phyloP scores from a whole-genome alignment of 1,139 yeast genomes.

The Suhomyces choctaworum region DNA sequence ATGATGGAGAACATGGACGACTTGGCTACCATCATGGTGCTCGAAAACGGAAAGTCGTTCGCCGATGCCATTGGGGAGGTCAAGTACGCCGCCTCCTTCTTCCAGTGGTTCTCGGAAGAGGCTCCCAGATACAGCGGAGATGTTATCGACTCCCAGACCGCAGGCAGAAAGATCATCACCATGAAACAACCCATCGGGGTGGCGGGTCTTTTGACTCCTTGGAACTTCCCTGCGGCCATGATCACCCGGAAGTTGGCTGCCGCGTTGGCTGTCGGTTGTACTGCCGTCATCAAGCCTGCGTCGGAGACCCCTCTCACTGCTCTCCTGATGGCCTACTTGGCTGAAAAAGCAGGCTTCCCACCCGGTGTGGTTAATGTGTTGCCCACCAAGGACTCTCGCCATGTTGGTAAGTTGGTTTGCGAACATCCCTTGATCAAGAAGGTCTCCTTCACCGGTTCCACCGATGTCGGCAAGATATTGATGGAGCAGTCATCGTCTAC shows the following conservation, averaged over 20 bases:
- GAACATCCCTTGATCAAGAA: slow-evolving; percentile 44
- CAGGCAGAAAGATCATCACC: slow-evolving; percentile 21
- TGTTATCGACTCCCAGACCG: slow-evolving; percentile 23
- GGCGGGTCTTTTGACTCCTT: slow-evolving; percentile 88
- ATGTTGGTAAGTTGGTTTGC: slow-evolving; percentile 58
- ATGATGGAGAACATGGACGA: slow-evolving; percentile 30
- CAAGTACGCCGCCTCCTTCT: slow-evolving; percentile 34
- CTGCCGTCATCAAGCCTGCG: slow-evolving; percentile 88
- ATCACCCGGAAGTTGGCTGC: slow-evolving; percentile 89
- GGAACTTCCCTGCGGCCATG: slow-evolving; percentile 97
- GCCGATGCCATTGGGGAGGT: slow-evolving; percentile 37
- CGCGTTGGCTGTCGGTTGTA: slow-evolving; percentile 91
- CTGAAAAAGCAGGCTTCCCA: slow-evolving; percentile 84
- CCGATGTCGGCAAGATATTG: slow-evolving; percentile 53
- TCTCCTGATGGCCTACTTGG: slow-evolving; percentile 71
- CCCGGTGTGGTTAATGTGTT: slow-evolving; percentile 77
- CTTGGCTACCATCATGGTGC: slow-evolving; percentile 30
- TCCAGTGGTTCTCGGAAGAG: slow-evolving; percentile 42
- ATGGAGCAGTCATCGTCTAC: slow-evolving; percentile 50
- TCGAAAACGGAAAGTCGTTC: slow-evolving; percentile 36
- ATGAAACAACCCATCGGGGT: slow-evolving; percentile 61
- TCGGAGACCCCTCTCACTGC: slow-evolving; percentile 88
- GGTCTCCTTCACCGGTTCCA: slow-evolving; percentile 60
- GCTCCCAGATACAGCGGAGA: slow-evolving; percentile 35
- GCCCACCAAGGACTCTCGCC: slow-evolving; percentile 53